These are phyloP conservation scores for Jackrogersella multiformis DNA, from an alignment of 495 filamentous ascomycete species.

Conservation along the genomic window DNA sequence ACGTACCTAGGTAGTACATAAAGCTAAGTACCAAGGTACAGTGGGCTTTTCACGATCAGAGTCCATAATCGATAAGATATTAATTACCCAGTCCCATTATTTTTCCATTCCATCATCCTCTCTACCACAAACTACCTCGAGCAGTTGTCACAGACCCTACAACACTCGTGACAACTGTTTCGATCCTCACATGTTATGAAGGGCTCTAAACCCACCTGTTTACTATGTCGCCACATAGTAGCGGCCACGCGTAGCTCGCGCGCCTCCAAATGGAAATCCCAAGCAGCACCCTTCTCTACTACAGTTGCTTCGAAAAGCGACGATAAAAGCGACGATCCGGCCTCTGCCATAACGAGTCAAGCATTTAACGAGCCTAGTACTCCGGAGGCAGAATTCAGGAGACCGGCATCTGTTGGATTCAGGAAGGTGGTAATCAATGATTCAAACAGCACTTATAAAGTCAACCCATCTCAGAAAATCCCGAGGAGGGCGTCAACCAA, in stretches of 20 bases:
- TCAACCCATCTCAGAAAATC: not conserved
- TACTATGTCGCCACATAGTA: constrained; percentile 43
- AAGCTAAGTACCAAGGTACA: too few species aligned
- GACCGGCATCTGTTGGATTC: not conserved
- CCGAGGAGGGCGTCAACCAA: not conserved
- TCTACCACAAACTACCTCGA: not conserved
- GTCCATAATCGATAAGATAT: constrained; percentile 5
- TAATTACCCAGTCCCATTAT: too few species aligned
- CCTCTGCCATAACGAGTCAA: too few species aligned
- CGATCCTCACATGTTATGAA: constrained; percentile 34
- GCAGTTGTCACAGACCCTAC: not conserved
- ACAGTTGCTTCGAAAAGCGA: constrained; percentile 12
- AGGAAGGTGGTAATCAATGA: not conserved
- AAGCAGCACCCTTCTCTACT: constrained; percentile 24
- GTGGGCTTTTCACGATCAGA: too few species aligned
- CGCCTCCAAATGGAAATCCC: constrained; percentile 56
- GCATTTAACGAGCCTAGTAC: too few species aligned
- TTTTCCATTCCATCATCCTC: too few species aligned
- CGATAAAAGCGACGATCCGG: too few species aligned
- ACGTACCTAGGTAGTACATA: too few species aligned
- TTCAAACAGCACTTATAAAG: not conserved
- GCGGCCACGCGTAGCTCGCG: constrained; percentile 45
- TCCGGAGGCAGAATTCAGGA: not conserved
- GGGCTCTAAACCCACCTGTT: constrained; percentile 32
- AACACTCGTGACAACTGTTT: not conserved